Percentiles rank a stretch among this genome's conserved stretches.
Conservation (phyloP, 2,329 filamentous ascomycete genomes). For the Exophiala mesophila region DNA sequence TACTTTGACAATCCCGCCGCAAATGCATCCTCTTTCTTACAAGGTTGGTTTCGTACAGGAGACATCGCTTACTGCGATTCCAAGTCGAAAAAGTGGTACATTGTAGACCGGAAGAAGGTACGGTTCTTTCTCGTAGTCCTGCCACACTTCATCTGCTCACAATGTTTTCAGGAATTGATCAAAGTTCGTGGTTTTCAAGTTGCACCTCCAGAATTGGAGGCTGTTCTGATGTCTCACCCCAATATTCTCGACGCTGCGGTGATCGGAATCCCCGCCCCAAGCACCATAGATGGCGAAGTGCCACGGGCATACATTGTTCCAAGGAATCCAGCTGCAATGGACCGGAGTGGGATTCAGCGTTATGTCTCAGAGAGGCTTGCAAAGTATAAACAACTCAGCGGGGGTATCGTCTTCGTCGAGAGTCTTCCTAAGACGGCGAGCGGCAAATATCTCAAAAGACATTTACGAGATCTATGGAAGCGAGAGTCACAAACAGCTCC, state of each 20-base stretch:
- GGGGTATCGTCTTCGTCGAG: conserved; percentile 41
- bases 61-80: conserved; percentile 47
- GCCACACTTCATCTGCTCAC: no score
- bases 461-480: conserved; percentile 16
- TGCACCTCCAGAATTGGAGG: conserved; percentile 49
- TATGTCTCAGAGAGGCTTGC: conserved; percentile 44
- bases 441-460: conserved; percentile 41
- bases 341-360: conserved; percentile 41
- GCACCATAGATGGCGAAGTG: conserved; percentile 14
- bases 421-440: conserved; percentile 47
- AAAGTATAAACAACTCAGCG: conserved; percentile 59
- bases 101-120: conserved; percentile 22
- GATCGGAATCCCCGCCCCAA: conserved; percentile 36
- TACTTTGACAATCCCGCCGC: conserved; percentile 46
- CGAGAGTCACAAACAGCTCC: no score
- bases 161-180: conserved; percentile 18
- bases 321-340: conserved; percentile 35
- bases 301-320: conserved; percentile 30
- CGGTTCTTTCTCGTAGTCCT: no score
- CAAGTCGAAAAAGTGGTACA: conserved; percentile 15
- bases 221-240: conserved; percentile 41
- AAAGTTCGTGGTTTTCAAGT: conserved; percentile 44
- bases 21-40: conserved; percentile 39
- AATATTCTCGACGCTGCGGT: conserved; percentile 48
- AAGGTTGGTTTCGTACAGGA: conserved; percentile 43